Evolutionary conservation across 1,284 basidiomycete genomes (phyloP).

Genomic region (Sanghuangporus weigelae): DNA sequence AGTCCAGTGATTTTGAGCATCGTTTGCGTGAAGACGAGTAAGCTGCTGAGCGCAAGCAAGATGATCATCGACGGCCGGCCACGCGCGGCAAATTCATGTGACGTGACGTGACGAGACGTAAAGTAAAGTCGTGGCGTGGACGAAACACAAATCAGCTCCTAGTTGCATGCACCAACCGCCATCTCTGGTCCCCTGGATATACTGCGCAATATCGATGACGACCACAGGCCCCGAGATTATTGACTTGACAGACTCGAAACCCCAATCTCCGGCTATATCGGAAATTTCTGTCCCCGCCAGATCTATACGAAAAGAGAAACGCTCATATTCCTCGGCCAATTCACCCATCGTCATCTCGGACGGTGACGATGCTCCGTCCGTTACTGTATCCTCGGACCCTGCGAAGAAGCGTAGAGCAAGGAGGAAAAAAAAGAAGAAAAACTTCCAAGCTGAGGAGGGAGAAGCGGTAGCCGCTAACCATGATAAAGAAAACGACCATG

Average conservation of each 20-base stretch:
- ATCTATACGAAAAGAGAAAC: background rate
- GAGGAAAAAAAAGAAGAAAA: background rate
- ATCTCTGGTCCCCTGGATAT: background rate
- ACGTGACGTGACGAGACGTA: background rate
- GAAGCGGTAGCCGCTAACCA: background rate
- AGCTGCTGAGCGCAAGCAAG: background rate
- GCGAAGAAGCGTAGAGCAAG: background rate
- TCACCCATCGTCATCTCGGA: slow-evolving; percentile 11
- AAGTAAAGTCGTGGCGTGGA: background rate
- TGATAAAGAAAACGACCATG: background rate
- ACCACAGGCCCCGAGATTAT: slow-evolving; percentile 4
- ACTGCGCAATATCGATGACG: slow-evolving; percentile 1
- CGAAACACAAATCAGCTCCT: background rate
- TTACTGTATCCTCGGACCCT: background rate
- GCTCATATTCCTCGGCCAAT: background rate
- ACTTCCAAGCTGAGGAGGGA: background rate
- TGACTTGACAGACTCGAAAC: slow-evolving; percentile 10
- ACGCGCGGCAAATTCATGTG: background rate
- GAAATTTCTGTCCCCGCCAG: background rate
- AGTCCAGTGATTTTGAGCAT: no score
- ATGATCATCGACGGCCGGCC: background rate
- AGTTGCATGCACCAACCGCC: background rate
- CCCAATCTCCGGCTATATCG: background rate
- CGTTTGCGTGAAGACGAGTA: no score
- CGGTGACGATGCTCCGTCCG: background rate